phyloP scores from a whole-genome alignment of 2,329 filamentous ascomycete genomes.

The Blumeriella jaapii region DNA sequence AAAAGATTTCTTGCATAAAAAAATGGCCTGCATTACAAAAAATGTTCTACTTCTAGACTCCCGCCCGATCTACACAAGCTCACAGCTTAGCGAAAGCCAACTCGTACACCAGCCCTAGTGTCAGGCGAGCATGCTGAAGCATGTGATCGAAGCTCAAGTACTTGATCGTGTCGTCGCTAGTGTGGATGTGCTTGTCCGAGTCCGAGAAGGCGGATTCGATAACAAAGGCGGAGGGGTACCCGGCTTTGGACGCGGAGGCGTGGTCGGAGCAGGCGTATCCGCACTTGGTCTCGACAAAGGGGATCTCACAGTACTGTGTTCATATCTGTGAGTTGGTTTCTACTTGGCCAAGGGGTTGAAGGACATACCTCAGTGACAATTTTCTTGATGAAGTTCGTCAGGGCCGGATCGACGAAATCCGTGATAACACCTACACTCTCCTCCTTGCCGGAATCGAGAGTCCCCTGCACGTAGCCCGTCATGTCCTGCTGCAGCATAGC shows the following conservation, averaged over 20 bases:
- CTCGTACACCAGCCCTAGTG: slow-evolving; percentile 73
- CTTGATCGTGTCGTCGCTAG: slow-evolving; percentile 58
- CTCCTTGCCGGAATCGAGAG: slow-evolving; percentile 66
- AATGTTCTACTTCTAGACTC: no score
- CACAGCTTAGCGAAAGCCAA: slow-evolving; percentile 56
- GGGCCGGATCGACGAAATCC: slow-evolving; percentile 71
- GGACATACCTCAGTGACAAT: slow-evolving; percentile 55
- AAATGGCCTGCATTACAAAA: no score
- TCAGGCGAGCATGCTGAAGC: slow-evolving; percentile 80
- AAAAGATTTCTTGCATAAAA: no score
- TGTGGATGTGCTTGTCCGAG: slow-evolving; percentile 58
- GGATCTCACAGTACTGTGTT: slow-evolving; percentile 72
- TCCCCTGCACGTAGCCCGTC: slow-evolving; percentile 81
- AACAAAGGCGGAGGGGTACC: slow-evolving; percentile 65
- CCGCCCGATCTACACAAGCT: no score
- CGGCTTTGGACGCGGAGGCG: slow-evolving; percentile 60
- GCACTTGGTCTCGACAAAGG: slow-evolving; percentile 78
- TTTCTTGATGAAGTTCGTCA: slow-evolving; percentile 86
- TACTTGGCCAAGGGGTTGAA: not conserved
- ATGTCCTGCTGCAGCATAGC: slow-evolving; percentile 99
- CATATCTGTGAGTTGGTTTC: slow-evolving; percentile 8
- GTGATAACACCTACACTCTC: slow-evolving; percentile 89
- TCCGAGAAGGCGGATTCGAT: slow-evolving; percentile 62
- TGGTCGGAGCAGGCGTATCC: slow-evolving; percentile 77
- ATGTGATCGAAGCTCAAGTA: slow-evolving; percentile 78